These are phyloP conservation scores for Suhomyces yuchorum DNA, from an alignment of 1,139 yeast species.

Conservation along the genomic window DNA sequence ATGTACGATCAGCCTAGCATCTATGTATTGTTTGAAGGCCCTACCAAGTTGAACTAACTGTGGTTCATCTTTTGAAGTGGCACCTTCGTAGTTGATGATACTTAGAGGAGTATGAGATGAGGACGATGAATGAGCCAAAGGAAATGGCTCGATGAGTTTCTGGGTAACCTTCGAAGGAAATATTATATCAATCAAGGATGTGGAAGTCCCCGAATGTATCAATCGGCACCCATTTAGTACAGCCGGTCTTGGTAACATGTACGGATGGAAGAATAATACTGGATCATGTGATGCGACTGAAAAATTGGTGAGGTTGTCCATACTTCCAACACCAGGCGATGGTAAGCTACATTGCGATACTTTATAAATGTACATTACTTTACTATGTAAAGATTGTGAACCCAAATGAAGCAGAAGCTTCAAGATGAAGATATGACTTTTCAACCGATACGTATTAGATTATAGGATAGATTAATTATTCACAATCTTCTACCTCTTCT, in stretches of 20 bases:
- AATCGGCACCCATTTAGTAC: slow-evolving; percentile 1
- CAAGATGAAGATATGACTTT: slow-evolving; percentile 13
- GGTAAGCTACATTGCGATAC: slow-evolving; percentile 5
- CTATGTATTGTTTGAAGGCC: slow-evolving; percentile 7
- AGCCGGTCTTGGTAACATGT: neutral
- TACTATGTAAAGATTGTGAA: slow-evolving; percentile 13
- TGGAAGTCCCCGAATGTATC: neutral
- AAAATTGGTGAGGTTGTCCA: neutral
- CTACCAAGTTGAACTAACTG: slow-evolving; percentile 9
- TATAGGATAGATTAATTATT: slow-evolving; percentile 24
- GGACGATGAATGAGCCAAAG: neutral
- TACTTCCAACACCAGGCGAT: neutral
- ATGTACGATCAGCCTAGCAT: slow-evolving; percentile 3
- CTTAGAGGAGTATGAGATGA: slow-evolving; percentile 3
- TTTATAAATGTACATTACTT: slow-evolving; percentile 17
- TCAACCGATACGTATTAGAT: slow-evolving; percentile 16
- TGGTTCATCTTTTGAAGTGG: neutral
- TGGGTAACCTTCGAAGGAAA: slow-evolving; percentile 2
- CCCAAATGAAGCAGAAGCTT: slow-evolving; percentile 9
- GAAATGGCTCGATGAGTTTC: neutral
- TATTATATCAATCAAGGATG: slow-evolving; percentile 2
- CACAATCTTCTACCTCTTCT: slow-evolving; percentile 99
- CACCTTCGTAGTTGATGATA: neutral
- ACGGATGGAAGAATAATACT: neutral
- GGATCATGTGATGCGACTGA: slow-evolving; percentile 5